A percentile compares a stretch with the other conserved stretches of the same genome.
Conservation (phyloP, 306 rosid species). For the Hippophae tibetana region DNA sequence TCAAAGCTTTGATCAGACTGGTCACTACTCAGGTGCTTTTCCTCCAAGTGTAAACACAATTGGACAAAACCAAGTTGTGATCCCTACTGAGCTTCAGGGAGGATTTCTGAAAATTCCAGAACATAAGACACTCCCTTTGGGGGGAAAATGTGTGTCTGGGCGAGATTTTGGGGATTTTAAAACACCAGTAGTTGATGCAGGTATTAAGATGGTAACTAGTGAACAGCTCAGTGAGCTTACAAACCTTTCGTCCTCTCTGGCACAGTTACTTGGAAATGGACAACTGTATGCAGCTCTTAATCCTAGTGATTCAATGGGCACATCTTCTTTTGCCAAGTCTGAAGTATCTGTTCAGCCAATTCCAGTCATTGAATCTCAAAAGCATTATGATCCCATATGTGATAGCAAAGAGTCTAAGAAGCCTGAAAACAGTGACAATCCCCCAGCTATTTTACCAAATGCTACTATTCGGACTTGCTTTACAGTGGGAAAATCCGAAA, state of each 20-base stretch:
- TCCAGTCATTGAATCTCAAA: slow-evolving; percentile 33
- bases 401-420: slow-evolving; percentile 40
- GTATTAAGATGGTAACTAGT: slow-evolving; percentile 35
- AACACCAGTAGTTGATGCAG: slow-evolving; percentile 34
- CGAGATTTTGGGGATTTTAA: slow-evolving; percentile 38
- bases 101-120: slow-evolving; percentile 34
- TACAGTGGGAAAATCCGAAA: slow-evolving; percentile 29
- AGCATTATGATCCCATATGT: slow-evolving; percentile 46
- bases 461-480: slow-evolving; percentile 5
- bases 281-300: slow-evolving; percentile 65
- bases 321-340: slow-evolving; percentile 33
- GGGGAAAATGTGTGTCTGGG: slow-evolving; percentile 31
- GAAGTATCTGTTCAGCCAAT: slow-evolving; percentile 38
- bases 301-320: slow-evolving; percentile 35
- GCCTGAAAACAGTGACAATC: slow-evolving; percentile 32
- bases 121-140: slow-evolving; percentile 33
- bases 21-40: slow-evolving; percentile 30
- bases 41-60: slow-evolving; percentile 26
- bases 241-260: slow-evolving; percentile 74
- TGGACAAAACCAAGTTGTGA: slow-evolving; percentile 40
- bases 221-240: slow-evolving; percentile 55
- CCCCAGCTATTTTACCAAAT: slow-evolving; percentile 24
- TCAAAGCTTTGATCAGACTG: slow-evolving; percentile 39
- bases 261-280: slow-evolving; percentile 62
- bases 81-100: slow-evolving; percentile 39